Evolutionary conservation across 768 basidiomycete genomes (phyloP), one percentile per base, ranked within the genome.

Genomic region (Boletus subcaerulescens): DNA sequence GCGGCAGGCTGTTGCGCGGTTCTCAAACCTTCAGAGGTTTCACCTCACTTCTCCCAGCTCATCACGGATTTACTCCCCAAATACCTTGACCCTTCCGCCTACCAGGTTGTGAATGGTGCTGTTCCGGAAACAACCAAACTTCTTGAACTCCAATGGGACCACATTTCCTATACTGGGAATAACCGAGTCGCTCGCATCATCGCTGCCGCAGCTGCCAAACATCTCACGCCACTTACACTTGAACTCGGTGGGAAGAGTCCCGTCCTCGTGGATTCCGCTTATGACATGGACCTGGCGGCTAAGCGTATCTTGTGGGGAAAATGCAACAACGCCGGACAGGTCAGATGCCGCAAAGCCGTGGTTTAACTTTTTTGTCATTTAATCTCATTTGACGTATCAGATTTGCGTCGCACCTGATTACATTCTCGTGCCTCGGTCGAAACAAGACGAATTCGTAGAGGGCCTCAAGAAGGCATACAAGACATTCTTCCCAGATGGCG

Each of bases 281-380:
- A 67, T 58, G 74, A 76, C 40, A 58, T 84, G 58, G 69, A 76
- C 6, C 55, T 85, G 32, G 79, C 82, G 0, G 89, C 87, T 4
- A 81, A 79, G 62, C 79, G 88, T 9, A 77, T 87, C 33, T 68
- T 88, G 26, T 86, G 81, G 79, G 87, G 83, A 1, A 90, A 89
- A 68, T 72, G 72, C 10, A 74, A 71, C 53, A 89, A 90, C 57
- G 75, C 81, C 2, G 89, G 89, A 10, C 87, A 88, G 76, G 81
- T 76, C 42, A 50, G 67, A 14, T 15, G 9, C 18, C 41, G 10
- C 26, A 36, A 20, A 33, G 20, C 24, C 26, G 4, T 41, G 3
- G 31, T 36, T 26, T 48, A 22, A 38, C 38, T 24, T 0, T 4
- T 29, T 11, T 41, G 12, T 31, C 35, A 15, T 26, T 5, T 36